A percentile compares a stretch with the other conserved stretches of the same genome.
phyloP scores from a whole-genome alignment of 1,139 yeast species.

The Yamadazyma dendronema region DNA sequence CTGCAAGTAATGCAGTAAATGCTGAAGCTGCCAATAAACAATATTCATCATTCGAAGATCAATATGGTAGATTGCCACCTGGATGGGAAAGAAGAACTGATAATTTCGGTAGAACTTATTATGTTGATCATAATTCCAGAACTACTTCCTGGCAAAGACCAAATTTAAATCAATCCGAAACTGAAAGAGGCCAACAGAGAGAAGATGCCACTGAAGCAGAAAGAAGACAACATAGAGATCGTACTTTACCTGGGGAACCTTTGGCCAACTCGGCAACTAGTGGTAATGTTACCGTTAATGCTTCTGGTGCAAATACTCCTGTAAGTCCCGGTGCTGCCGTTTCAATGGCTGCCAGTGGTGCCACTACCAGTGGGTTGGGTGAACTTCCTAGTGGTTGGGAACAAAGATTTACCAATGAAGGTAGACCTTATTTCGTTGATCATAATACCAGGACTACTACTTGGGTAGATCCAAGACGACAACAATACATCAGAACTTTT shows the following conservation, averaged over 20 bases:
- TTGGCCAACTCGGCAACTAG: slow-evolving; percentile 30
- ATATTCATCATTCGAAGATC: slow-evolving; percentile 93
- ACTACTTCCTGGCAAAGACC: slow-evolving; percentile 99
- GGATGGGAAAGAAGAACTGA: slow-evolving; percentile 99
- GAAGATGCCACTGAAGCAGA: slow-evolving; percentile 76
- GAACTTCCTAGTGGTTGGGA: slow-evolving; percentile 99
- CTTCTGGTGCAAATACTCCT: slow-evolving; percentile 45
- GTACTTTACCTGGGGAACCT: slow-evolving; percentile 81
- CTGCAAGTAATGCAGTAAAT: slow-evolving; percentile 20
- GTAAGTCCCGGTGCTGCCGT: slow-evolving; percentile 72
- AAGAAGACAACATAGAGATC: slow-evolving; percentile 85
- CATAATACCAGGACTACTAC: slow-evolving; percentile 98
- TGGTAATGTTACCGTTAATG: slow-evolving; percentile 46
- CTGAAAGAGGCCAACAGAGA: slow-evolving; percentile 61
- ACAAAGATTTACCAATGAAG: slow-evolving; percentile 96
- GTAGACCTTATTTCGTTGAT: slow-evolving; percentile 96
- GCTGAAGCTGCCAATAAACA: slow-evolving; percentile 45
- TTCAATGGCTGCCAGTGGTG: slow-evolving; percentile 83
- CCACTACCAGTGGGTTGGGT: slow-evolving; percentile 93
- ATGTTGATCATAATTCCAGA: slow-evolving; percentile 96
- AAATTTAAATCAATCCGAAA: slow-evolving; percentile 64
- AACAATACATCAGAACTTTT: slow-evolving; percentile 94
- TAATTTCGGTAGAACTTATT: slow-evolving; percentile 94
- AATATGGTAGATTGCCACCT: slow-evolving; percentile 91
- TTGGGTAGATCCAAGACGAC: slow-evolving; percentile 99